These are phyloP conservation scores for Saturnispora dispora DNA, from an alignment of 805 yeast species.

Conservation along the genomic window DNA sequence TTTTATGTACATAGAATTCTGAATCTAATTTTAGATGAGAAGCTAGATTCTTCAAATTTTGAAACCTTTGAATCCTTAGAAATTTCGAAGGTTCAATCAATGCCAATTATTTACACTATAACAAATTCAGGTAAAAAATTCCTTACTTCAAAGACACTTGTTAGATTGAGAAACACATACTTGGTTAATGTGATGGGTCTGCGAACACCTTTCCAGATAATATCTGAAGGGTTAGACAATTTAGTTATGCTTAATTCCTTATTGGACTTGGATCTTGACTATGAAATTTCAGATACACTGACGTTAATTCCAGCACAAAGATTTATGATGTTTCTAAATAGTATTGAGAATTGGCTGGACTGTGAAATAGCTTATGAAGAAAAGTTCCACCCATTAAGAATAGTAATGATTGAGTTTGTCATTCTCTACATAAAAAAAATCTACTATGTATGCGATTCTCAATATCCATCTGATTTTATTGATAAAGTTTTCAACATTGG, in stretches of 20 bases:
- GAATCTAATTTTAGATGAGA: slow-evolving; percentile 23
- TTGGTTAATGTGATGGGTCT: slow-evolving; percentile 59
- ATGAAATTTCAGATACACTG: slow-evolving; percentile 17
- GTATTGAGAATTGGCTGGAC: slow-evolving; percentile 49
- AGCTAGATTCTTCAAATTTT: slow-evolving; percentile 20
- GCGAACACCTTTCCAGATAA: slow-evolving; percentile 31
- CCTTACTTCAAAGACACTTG: slow-evolving; percentile 31
- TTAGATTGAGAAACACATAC: slow-evolving; percentile 47
- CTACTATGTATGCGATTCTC: slow-evolving; percentile 22
- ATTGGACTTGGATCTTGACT: slow-evolving; percentile 29
- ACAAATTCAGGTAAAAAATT: slow-evolving; percentile 29
- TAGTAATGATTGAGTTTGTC: slow-evolving; percentile 40
- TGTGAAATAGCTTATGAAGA: slow-evolving; percentile 52
- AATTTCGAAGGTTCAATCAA: slow-evolving; percentile 27
- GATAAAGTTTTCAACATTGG: slow-evolving; percentile 31
- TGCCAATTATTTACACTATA: slow-evolving; percentile 30
- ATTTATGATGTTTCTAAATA: slow-evolving; percentile 49
- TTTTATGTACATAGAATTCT: slow-evolving; percentile 31
- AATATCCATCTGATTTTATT: slow-evolving; percentile 23
- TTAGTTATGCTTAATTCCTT: slow-evolving; percentile 39
- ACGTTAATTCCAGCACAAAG: slow-evolving; percentile 56
- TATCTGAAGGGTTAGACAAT: slow-evolving; percentile 35
- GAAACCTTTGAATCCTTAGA: slow-evolving; percentile 20
- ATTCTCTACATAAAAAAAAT: slow-evolving; percentile 24
- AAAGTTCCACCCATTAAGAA: slow-evolving; percentile 42